phyloP scores from a whole-genome alignment of 441 rosid genomes.

The Eutrema salsugineum region DNA sequence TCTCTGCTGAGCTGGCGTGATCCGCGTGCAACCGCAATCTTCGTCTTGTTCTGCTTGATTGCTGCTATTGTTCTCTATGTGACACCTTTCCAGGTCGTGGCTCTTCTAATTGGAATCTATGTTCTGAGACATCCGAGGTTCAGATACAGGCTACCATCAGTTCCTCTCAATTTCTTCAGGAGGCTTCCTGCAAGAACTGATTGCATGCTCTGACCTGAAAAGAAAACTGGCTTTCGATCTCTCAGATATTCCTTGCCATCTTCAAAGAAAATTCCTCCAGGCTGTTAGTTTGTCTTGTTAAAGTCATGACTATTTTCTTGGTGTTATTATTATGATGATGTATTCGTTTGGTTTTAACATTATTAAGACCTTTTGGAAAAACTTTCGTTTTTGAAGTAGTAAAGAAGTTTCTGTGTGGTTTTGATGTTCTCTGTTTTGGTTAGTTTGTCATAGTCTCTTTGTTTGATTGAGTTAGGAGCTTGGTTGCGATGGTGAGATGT shows the following conservation, averaged over 20 bases:
- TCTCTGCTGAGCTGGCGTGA: slow-evolving; percentile 96
- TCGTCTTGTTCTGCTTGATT: slow-evolving; percentile 77
- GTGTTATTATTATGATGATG: slow-evolving; percentile 6
- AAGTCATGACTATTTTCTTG: slow-evolving; percentile 11
- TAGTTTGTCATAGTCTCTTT: neutral
- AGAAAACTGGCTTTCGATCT: neutral
- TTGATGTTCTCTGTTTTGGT: neutral
- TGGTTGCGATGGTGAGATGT: neutral
- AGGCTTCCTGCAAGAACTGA: slow-evolving; percentile 96
- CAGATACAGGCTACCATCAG: slow-evolving; percentile 84
- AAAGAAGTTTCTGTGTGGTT: slow-evolving; percentile 3
- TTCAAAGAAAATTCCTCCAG: neutral
- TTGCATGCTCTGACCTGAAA: slow-evolving; percentile 63
- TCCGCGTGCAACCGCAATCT: slow-evolving; percentile 86
- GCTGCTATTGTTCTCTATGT: slow-evolving; percentile 82
- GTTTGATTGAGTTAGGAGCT: neutral
- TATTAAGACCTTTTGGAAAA: slow-evolving; percentile 1
- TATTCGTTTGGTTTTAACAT: neutral
- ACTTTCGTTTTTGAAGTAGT: slow-evolving; percentile 8
- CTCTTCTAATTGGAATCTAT: slow-evolving; percentile 67
- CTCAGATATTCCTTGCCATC: neutral
- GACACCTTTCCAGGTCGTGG: slow-evolving; percentile 88
- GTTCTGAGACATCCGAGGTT: slow-evolving; percentile 95
- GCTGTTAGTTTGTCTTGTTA: slow-evolving; percentile 2
- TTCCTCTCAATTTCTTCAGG: slow-evolving; percentile 96